Conservation (phyloP, 306 rosid species). For the Parietaria judaica region DNA sequence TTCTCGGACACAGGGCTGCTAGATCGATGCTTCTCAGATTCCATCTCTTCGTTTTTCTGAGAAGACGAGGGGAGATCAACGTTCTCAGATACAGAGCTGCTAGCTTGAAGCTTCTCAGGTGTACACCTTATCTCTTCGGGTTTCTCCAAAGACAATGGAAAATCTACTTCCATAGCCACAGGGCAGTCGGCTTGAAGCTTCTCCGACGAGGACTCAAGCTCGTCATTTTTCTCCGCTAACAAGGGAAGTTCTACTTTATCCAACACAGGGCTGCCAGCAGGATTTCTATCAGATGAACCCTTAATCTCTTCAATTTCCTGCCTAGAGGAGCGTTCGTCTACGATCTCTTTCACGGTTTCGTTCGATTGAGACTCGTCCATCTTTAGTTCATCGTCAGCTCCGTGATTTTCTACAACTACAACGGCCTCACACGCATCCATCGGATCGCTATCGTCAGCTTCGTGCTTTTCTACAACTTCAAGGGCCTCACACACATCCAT, state of each 20-base stretch:
- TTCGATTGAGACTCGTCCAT: conserved; percentile 2
- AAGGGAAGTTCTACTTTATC: neutral
- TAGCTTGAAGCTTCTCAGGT: conserved; percentile 11
- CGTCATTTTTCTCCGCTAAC: neutral
- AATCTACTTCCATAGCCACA: neutral
- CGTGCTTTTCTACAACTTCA: conserved; percentile 1
- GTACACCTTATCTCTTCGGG: conserved; percentile 9
- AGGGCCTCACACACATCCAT: conserved; percentile 11
- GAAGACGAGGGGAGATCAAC: neutral
- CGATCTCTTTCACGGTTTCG: conserved; percentile 2
- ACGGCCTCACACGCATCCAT: conserved; percentile 11
- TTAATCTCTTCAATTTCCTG: conserved; percentile 4
- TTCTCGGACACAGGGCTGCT: too few species aligned
- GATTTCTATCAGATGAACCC: neutral
- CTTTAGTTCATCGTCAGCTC: conserved; percentile 4
- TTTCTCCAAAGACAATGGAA: neutral
- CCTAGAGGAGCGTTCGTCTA: neutral
- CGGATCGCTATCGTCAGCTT: conserved; percentile 11
- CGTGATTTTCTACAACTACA: conserved; percentile 1
- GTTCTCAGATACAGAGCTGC: conserved; percentile 12
- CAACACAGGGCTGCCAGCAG: conserved; percentile 4
- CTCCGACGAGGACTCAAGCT: conserved; percentile 3
- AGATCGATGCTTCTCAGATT: neutral
- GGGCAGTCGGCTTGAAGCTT: conserved; percentile 8
- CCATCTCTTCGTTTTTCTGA: neutral